A percentile compares a stretch with the other conserved stretches of the same genome.
Evolutionary conservation across 345 rosid species (phyloP).

Genomic region (Camelina hispida): DNA sequence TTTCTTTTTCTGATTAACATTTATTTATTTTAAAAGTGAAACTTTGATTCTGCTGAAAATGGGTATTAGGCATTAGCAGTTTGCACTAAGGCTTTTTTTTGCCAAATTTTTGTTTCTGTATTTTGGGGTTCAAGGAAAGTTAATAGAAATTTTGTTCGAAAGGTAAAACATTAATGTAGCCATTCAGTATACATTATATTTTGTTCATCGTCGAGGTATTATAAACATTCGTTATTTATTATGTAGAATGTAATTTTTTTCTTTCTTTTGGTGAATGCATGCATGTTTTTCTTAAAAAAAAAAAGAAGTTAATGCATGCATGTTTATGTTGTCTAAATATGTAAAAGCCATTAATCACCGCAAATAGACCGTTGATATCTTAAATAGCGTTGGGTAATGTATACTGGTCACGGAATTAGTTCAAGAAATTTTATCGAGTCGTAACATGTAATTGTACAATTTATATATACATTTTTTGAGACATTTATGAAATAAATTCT

Average conservation of each 20-base stretch:
- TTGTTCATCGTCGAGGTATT: not conserved
- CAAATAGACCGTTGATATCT: not conserved
- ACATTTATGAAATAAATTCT: no score
- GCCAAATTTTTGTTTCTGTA: not conserved
- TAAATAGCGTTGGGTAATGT: not conserved
- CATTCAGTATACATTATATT: not conserved
- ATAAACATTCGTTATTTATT: not conserved
- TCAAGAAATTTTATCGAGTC: not conserved
- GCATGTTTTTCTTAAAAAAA: not conserved
- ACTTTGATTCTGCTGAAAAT: not conserved
- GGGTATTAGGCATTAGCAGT: constrained; percentile 7
- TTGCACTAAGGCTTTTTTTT: not conserved
- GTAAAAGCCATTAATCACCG: not conserved
- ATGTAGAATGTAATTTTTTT: not conserved
- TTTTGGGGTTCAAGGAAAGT: constrained; percentile 1
- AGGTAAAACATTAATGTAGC: not conserved
- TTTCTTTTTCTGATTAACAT: not conserved
- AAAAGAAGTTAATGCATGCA: no score
- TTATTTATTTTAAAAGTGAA: not conserved
- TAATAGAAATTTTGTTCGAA: not conserved
- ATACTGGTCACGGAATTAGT: not conserved
- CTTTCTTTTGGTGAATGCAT: not conserved
- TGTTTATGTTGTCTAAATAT: not conserved
- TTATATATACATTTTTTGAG: no score
- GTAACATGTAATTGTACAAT: not conserved